A percentile compares a stretch with the other conserved stretches of the same genome.
Conservation (phyloP, 192 early-diverging fungal species). For the Coemansia sp. region DNA sequence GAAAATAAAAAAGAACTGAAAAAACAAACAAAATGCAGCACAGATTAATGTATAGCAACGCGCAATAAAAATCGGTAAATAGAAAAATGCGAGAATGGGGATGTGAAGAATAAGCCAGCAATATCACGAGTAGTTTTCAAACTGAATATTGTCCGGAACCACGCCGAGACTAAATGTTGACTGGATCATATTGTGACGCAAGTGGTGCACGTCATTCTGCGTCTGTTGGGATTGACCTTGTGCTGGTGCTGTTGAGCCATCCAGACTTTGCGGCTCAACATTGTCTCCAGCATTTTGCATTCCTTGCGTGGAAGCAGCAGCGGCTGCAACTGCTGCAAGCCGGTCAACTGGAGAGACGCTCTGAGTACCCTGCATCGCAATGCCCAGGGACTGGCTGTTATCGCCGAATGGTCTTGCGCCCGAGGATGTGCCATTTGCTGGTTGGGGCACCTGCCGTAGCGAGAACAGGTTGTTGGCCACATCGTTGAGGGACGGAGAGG, state of each 20-base stretch:
- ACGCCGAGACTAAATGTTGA: slow-evolving; percentile 27
- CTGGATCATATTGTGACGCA: slow-evolving; percentile 27
- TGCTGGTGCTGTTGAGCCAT: slow-evolving; percentile 10
- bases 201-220: slow-evolving; percentile 8
- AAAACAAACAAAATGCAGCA: neutral
- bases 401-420: neutral
- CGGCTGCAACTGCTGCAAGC: slow-evolving; percentile 15
- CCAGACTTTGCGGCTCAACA: neutral
- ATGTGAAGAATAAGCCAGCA: neutral
- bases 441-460: slow-evolving; percentile 18
- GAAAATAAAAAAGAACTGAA: neutral
- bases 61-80: neutral
- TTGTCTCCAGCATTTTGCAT: neutral
- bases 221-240: neutral
- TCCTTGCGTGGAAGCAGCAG: slow-evolving; percentile 10
- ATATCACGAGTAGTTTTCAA: slow-evolving; percentile 23
- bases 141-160: slow-evolving; percentile 33
- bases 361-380: neutral
- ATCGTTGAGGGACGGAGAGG: slow-evolving; percentile 42
- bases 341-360: slow-evolving; percentile 6
- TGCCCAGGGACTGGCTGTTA: neutral
- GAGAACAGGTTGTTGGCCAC: slow-evolving; percentile 48
- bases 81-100: neutral
- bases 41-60: neutral
- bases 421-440: neutral